Evolutionary conservation across 768 basidiomycete genomes (phyloP).

Genomic region (button mushroom (Agaricus bisporus)): DNA sequence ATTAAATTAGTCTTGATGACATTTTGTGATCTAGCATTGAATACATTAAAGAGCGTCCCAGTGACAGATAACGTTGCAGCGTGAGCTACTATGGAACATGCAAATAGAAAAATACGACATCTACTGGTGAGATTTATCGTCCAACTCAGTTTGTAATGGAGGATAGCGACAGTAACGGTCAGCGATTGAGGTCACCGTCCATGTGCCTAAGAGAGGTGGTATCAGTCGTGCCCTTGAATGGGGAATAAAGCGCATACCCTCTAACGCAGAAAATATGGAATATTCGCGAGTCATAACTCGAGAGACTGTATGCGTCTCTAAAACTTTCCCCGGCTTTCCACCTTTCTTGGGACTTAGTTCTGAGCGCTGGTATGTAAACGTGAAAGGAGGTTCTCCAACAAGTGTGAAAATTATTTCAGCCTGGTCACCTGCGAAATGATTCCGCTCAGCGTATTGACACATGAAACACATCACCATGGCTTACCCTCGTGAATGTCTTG

Average conservation of each 20-base stretch:
- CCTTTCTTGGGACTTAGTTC: constrained; percentile 67
- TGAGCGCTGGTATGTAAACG: constrained; percentile 89
- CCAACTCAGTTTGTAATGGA: constrained; percentile 50
- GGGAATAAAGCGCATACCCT: constrained; percentile 50
- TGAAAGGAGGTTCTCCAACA: constrained; percentile 89
- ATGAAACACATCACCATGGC: constrained; percentile 11
- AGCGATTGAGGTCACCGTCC: constrained; percentile 88
- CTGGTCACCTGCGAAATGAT: constrained; percentile 60
- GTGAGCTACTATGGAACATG: constrained; percentile 4
- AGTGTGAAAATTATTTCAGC: constrained; percentile 91
- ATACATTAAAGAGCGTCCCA: not conserved
- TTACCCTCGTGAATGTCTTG: constrained; percentile 89
- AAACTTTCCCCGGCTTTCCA: constrained; percentile 65
- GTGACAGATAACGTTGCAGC: constrained; percentile 2
- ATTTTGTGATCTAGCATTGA: constrained; percentile 15
- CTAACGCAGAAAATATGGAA: constrained; percentile 86
- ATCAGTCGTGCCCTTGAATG: not conserved
- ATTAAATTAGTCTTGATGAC: constrained; percentile 1
- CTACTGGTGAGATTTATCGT: constrained; percentile 8
- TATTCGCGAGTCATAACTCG: constrained; percentile 71
- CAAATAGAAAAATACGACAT: not conserved
- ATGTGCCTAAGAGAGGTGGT: constrained; percentile 51
- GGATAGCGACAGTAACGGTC: constrained; percentile 91
- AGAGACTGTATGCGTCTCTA: constrained; percentile 89
- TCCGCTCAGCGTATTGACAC: not conserved